These are phyloP conservation scores for Leucaena leucocephala DNA, from an alignment of 306 rosid species.

Conservation along the genomic window DNA sequence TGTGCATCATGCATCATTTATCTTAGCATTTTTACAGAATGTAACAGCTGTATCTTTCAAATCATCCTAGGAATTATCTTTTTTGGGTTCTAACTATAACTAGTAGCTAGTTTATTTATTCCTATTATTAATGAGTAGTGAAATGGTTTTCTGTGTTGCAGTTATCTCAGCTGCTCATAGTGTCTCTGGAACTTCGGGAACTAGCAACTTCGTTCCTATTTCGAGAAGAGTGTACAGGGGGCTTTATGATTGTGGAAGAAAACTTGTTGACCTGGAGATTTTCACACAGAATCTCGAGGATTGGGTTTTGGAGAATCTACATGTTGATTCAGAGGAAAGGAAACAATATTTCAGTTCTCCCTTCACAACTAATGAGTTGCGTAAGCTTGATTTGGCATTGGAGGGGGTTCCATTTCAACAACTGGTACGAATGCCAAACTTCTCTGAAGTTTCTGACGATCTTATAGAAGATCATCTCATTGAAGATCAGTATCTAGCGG, in stretches of 20 bases:
- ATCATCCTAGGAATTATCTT: neutral
- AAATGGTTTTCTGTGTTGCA: conserved; percentile 47
- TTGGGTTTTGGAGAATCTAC: conserved; percentile 74
- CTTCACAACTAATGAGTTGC: conserved; percentile 70
- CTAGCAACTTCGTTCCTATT: conserved; percentile 57
- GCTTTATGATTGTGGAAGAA: conserved; percentile 73
- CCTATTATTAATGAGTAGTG: conserved; percentile 28
- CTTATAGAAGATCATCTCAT: conserved; percentile 50
- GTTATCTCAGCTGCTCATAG: conserved; percentile 64
- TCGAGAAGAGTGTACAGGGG: conserved; percentile 73
- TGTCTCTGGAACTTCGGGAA: conserved; percentile 64
- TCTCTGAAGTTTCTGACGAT: conserved; percentile 46
- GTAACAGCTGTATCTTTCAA: conserved; percentile 5
- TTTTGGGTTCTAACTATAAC: conserved; percentile 24
- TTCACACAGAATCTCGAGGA: conserved; percentile 67
- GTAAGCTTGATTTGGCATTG: conserved; percentile 81
- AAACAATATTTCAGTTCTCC: conserved; percentile 63
- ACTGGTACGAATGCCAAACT: conserved; percentile 77
- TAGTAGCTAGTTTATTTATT: neutral
- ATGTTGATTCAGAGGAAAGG: conserved; percentile 51
- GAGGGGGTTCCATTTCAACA: conserved; percentile 90
- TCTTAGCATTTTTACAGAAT: neutral
- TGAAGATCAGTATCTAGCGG: conserved; percentile 81
- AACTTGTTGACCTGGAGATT: conserved; percentile 63
- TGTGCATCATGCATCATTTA: conserved; percentile 9